phyloP scores from a whole-genome alignment of 2,329 filamentous ascomycete genomes.

The Fusarium verticillioides region DNA sequence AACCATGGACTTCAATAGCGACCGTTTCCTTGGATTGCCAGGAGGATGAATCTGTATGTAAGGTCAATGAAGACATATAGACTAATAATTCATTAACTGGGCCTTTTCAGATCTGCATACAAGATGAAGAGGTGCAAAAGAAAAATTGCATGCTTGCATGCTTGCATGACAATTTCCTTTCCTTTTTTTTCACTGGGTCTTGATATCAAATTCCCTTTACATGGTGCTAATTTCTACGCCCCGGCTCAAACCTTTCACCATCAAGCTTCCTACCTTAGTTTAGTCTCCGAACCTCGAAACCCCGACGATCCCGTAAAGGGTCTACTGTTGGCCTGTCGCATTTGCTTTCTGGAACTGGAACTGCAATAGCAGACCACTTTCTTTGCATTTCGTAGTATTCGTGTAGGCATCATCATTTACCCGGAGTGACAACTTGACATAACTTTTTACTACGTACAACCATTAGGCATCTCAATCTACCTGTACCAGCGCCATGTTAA shows the following conservation, averaged over 20 bases:
- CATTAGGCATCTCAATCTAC: background rate
- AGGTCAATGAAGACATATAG: background rate
- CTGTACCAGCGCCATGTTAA: background rate
- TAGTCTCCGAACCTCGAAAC: constrained; percentile 28
- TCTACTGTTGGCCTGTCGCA: constrained; percentile 17
- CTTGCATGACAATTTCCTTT: constrained; percentile 20
- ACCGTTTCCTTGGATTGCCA: background rate
- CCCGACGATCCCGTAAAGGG: constrained; percentile 12
- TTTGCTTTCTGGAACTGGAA: constrained; percentile 23
- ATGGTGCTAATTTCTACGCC: constrained; percentile 4
- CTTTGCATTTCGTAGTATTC: background rate
- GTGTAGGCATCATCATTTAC: background rate
- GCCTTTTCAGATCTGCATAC: constrained; percentile 19
- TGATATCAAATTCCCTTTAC: constrained; percentile 10
- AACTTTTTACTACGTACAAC: background rate
- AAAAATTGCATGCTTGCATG: constrained; percentile 18
- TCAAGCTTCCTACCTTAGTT: background rate
- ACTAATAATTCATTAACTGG: background rate
- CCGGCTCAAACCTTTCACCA: background rate
- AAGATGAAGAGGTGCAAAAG: constrained; percentile 24
- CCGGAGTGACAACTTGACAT: background rate
- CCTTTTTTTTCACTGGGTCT: constrained; percentile 21
- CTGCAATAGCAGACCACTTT: constrained; percentile 33
- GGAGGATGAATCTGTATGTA: background rate
- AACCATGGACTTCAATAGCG: background rate